Evolutionary conservation across 495 filamentous ascomycete genomes (phyloP).

Genomic region (Glarea lozoyensis): DNA sequence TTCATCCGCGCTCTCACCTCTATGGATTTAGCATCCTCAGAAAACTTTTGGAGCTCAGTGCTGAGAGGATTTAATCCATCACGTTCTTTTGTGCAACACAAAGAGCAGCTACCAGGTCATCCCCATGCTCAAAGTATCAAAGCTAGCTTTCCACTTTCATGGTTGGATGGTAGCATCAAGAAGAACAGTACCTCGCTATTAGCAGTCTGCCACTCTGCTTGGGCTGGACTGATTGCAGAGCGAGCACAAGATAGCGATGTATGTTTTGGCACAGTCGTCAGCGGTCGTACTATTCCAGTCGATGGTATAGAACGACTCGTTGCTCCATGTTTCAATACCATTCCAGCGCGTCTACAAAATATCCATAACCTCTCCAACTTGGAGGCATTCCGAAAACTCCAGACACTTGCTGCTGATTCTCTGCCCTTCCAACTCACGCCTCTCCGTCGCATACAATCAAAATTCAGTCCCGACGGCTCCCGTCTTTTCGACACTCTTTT

Average conservation of each 20-base stretch:
- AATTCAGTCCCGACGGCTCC: conserved; percentile 27
- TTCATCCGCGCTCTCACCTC: conserved; percentile 40
- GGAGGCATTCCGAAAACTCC: conserved; percentile 35
- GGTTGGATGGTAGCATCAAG: conserved; percentile 38
- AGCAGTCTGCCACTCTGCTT: conserved; percentile 57
- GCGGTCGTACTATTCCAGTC: conserved; percentile 56
- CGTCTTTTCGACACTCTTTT: conserved; percentile 69
- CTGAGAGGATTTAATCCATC: conserved; percentile 40
- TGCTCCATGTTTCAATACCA: conserved; percentile 81
- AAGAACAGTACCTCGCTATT: conserved; percentile 50
- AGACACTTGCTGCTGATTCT: conserved; percentile 45
- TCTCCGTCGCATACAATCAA: conserved; percentile 51
- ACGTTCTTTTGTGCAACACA: not conserved
- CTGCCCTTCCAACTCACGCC: conserved; percentile 60
- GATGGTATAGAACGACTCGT: conserved; percentile 61
- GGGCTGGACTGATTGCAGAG: conserved; percentile 50
- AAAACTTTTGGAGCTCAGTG: conserved; percentile 53
- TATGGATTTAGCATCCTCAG: conserved; percentile 27
- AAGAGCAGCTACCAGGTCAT: not conserved
- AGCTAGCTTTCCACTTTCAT: conserved; percentile 27
- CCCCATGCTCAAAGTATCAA: conserved; percentile 3
- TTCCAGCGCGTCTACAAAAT: conserved; percentile 57
- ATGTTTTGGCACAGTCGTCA: conserved; percentile 78
- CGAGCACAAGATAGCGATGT: conserved; percentile 48
- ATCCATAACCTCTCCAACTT: conserved; percentile 16